Base-by-base conservation (phyloP, 2,329 filamentous ascomycete genomes). In the Verticillium dahliae region DNA sequence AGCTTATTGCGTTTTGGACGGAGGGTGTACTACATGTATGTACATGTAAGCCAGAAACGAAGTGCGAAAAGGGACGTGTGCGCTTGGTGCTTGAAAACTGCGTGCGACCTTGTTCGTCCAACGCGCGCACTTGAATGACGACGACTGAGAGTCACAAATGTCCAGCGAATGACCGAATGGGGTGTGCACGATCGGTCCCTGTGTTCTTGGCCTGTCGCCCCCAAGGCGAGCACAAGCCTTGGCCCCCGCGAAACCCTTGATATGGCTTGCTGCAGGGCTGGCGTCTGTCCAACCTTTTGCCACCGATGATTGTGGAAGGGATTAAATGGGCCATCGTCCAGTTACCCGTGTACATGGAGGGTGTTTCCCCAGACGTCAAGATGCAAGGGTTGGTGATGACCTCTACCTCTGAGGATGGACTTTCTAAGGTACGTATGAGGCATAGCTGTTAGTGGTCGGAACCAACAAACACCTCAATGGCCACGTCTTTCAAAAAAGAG, bases 1-100 rank as follows among this genome's bases (percentile, higher is more conserved):
- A 65, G 63, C 63, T 65, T 65, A 62, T 64, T 65, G 62, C 60
- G 10, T 52, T 5, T 10, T 27, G n/a, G 18, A 18, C 13, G 45
- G 22, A 52, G 45, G 45, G 45, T n/a, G 45, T 18, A 22, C 18
- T 22, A 22, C 18, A 22, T 22, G 18, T 22, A 22, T 22, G 27
- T 31, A 4, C 27, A 31, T 31, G 27, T 31, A 31, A 27, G 18
- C 22, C 45, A 18, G 45, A 52, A 18, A 22, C n/a, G 45, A 7
- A 31, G 27, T 31, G 4, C 27, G 27, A 31, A 31, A 52, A 52
- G 45, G 45, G 45, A 52, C 45, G 18, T 52, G 45, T 52, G 4
- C 6, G 9, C 35, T 37, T 37, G 35, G 13, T 37, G 13, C 13
- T 37, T 37, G 45, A 27, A 22, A 22, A 22, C 18, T 22, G 18